These are phyloP conservation scores for Hemisphaericaspora xylanilytica DNA, from an alignment of 1,139 yeast species.

Conservation along the genomic window DNA sequence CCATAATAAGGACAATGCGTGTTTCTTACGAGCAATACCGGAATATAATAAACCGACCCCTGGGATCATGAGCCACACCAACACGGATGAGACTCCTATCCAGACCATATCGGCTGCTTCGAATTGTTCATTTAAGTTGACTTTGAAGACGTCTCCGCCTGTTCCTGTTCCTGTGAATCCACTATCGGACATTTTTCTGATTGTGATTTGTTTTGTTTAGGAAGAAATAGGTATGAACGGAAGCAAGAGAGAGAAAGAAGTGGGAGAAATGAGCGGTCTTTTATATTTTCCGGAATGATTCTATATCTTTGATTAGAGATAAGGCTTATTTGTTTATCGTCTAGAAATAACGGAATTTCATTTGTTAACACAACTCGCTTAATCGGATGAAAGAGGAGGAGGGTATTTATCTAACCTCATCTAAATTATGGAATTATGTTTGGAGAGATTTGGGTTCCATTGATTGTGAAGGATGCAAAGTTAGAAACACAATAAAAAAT, in stretches of 20 bases:
- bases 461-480: too few species aligned
- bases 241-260: neutral
- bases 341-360: too few species aligned
- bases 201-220: neutral
- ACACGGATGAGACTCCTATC: constrained; percentile 71
- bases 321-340: neutral
- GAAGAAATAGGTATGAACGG: neutral
- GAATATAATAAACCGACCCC: constrained; percentile 90
- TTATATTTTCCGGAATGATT: too few species aligned
- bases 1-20: constrained; percentile 87
- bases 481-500: too few species aligned
- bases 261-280: too few species aligned
- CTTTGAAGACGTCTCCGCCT: constrained; percentile 76
- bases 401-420: too few species aligned
- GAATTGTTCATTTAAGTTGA: constrained; percentile 72
- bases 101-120: constrained; percentile 82
- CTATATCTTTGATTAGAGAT: too few species aligned
- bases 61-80: constrained; percentile 94
- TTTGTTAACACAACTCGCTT: too few species aligned
- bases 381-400: too few species aligned
- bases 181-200: constrained; percentile 4
- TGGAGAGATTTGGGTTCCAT: too few species aligned
- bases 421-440: too few species aligned
- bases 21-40: constrained; percentile 89
- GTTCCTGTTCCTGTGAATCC: constrained; percentile 57